Evolutionary conservation across 78 protist genomes (phyloP).

Genomic region (Speleostelium caveatum): DNA sequence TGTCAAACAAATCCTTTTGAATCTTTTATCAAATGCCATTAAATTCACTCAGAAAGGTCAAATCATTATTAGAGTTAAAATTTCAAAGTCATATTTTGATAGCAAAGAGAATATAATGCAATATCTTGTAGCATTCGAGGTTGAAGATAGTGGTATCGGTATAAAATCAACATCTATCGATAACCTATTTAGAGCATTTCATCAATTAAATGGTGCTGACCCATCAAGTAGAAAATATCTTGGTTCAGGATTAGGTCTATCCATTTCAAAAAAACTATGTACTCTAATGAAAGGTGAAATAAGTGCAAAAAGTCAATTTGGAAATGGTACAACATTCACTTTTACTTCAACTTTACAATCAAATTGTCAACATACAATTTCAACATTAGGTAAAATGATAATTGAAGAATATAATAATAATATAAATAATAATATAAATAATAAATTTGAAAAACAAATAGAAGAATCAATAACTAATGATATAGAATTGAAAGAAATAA

Average conservation of each 20-base stretch:
- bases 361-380: too few relatives aligned
- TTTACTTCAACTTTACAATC: constrained; percentile 21
- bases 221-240: constrained; percentile 35
- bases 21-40: constrained; percentile 71
- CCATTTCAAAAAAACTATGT: constrained; percentile 56
- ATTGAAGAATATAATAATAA: too few relatives aligned
- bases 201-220: constrained; percentile 40
- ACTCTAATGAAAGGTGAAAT: constrained; percentile 78
- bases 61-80: constrained; percentile 38
- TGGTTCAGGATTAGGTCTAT: constrained; percentile 83
- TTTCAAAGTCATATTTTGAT: neutral
- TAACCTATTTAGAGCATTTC: constrained; percentile 44
- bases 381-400: too few relatives aligned
- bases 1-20: constrained; percentile 73
- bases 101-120: neutral
- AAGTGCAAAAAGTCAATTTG: constrained; percentile 22
- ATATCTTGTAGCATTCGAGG: constrained; percentile 25
- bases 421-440: too few relatives aligned
- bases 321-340: constrained; percentile 78
- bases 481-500: too few relatives aligned
- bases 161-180: constrained; percentile 17
- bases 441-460: too few relatives aligned
- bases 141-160: constrained; percentile 78
- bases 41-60: constrained; percentile 73
- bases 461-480: too few relatives aligned